These are phyloP conservation scores for Cryomyces minteri DNA, from an alignment of 495 filamentous ascomycete genomes.

Conservation along the genomic window DNA sequence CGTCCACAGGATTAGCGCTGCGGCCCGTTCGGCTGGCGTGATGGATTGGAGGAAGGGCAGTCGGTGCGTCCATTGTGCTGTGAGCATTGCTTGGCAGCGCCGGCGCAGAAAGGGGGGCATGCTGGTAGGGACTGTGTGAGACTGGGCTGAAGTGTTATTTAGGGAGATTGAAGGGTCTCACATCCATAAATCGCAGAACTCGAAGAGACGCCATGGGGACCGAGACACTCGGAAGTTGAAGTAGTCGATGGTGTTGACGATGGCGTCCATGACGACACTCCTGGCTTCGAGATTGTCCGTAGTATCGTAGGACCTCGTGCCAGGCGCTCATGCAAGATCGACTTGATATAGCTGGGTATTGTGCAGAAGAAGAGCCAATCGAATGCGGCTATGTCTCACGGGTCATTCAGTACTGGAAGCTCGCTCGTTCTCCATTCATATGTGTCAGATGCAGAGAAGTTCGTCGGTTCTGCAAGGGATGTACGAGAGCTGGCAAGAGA, in stretches of 20 bases:
- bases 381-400: too few relatives aligned
- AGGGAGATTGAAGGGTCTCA: neutral
- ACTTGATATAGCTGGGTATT: too few relatives aligned
- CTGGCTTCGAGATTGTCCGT: too few relatives aligned
- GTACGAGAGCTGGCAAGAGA: too few relatives aligned
- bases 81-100: constrained; percentile 14
- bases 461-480: too few relatives aligned
- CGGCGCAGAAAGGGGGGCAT: constrained; percentile 3
- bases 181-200: constrained; percentile 5
- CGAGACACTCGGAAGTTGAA: constrained; percentile 6
- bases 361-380: too few relatives aligned
- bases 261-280: neutral
- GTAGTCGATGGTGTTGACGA: neutral
- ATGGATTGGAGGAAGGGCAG: constrained; percentile 13
- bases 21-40: constrained; percentile 13
- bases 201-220: constrained; percentile 6
- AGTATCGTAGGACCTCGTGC: too few relatives aligned
- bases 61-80: constrained; percentile 15
- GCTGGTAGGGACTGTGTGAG: neutral
- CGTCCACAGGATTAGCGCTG: constrained; percentile 3
- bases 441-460: too few relatives aligned
- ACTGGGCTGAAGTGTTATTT: neutral
- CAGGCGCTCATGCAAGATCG: too few relatives aligned
- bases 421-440: too few relatives aligned
- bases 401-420: too few relatives aligned